These are phyloP conservation scores for Starmerella bombicola DNA, from an alignment of 805 yeast genomes.

Conservation along the genomic window DNA sequence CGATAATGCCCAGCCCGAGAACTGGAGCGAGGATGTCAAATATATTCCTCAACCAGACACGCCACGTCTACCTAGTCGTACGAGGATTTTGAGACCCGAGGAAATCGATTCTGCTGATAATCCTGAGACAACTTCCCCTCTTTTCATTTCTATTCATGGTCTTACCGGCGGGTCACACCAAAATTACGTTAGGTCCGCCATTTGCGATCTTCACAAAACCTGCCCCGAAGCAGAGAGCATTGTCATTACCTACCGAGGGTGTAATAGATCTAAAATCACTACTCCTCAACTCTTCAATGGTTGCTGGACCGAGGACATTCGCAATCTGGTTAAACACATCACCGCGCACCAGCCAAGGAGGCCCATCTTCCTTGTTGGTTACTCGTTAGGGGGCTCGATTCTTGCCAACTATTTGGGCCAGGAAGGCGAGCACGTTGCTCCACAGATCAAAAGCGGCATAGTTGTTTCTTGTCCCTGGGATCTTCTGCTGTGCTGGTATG, in stretches of 20 bases:
- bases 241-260: constrained; percentile 65
- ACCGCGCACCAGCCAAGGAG: constrained; percentile 44
- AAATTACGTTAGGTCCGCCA: constrained; percentile 52
- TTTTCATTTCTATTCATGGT: constrained; percentile 60
- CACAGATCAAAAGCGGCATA: constrained; percentile 41
- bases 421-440: constrained; percentile 31
- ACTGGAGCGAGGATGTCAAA: constrained; percentile 25
- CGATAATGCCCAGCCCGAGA: constrained; percentile 26
- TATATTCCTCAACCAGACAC: constrained; percentile 26
- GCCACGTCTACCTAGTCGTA: constrained; percentile 37
- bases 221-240: constrained; percentile 43
- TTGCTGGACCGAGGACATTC: constrained; percentile 57
- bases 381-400: constrained; percentile 66
- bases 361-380: constrained; percentile 58
- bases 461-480: constrained; percentile 69
- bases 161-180: constrained; percentile 81
- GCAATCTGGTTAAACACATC: constrained; percentile 42
- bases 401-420: constrained; percentile 63
- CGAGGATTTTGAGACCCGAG: constrained; percentile 38
- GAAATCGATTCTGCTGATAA: constrained; percentile 34
- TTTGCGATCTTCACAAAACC: constrained; percentile 26
- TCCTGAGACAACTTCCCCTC: constrained; percentile 36
- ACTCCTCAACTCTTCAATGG: constrained; percentile 62
- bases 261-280: constrained; percentile 55
- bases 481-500: constrained; percentile 38